Conservation (phyloP, 495 filamentous ascomycete species). For the Oidiodendron maius region DNA sequence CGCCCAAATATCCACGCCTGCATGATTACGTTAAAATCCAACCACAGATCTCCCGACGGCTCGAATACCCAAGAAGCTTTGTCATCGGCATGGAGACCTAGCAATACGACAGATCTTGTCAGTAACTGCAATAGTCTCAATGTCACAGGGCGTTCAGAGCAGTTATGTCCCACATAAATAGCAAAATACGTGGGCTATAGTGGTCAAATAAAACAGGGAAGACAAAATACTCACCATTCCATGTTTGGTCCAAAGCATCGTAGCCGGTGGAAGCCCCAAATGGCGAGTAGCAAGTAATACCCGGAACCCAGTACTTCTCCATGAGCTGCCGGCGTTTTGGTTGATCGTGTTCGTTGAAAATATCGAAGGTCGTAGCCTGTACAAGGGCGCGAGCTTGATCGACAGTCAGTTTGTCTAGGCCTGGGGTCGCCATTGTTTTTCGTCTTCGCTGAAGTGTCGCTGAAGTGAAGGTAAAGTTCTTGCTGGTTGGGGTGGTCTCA, state of each 20-base stretch:
- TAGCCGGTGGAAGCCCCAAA: slow-evolving; percentile 4
- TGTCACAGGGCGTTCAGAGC: neutral
- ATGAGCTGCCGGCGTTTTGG: slow-evolving; percentile 4
- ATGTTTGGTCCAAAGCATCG: slow-evolving; percentile 1
- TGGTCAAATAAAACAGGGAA: neutral
- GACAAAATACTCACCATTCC: slow-evolving; percentile 4
- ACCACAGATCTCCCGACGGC: slow-evolving; percentile 1
- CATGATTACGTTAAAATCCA: slow-evolving; percentile 5
- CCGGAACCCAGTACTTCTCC: slow-evolving; percentile 1
- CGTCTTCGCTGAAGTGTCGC: too few species aligned
- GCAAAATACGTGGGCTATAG: neutral
- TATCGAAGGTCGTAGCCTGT: slow-evolving; percentile 1
- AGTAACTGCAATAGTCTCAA: neutral
- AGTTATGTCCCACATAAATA: neutral
- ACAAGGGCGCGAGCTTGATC: slow-evolving; percentile 4
- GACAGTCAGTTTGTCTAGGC: slow-evolving; percentile 1
- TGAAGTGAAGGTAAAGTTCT: too few species aligned
- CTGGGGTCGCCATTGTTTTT: slow-evolving; percentile 2
- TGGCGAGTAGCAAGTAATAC: slow-evolving; percentile 3
- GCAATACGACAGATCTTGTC: neutral
- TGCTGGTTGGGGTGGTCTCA: too few species aligned
- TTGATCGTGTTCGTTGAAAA: slow-evolving; percentile 6
- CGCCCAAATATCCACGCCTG: slow-evolving; percentile 2
- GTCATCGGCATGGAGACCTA: slow-evolving; percentile 2
- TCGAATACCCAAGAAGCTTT: slow-evolving; percentile 3